phyloP scores from a whole-genome alignment of 2,329 filamentous ascomycete species.

The Paecilomyces dactylethromorphus region DNA sequence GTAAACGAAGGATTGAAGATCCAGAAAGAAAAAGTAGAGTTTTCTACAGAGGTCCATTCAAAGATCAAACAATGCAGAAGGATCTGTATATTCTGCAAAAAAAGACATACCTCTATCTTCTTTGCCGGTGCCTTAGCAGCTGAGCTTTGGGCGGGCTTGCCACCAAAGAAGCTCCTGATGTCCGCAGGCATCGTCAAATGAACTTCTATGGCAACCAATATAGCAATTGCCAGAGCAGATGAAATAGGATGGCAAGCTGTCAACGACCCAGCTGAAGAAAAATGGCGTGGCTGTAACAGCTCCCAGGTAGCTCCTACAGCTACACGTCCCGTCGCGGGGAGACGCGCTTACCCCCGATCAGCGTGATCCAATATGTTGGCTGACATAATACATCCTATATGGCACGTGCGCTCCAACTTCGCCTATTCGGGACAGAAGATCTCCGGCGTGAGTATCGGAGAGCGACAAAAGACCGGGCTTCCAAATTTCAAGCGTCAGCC shows the following conservation, averaged over 20 bases:
- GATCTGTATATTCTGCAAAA: slow-evolving; percentile 1
- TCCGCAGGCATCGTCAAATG: slow-evolving; percentile 63
- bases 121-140: slow-evolving; percentile 37
- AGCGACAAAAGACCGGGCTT: not conserved
- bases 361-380: slow-evolving; percentile 14
- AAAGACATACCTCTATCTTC: slow-evolving; percentile 29
- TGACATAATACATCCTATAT: slow-evolving; percentile 17
- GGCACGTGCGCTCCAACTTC: slow-evolving; percentile 18
- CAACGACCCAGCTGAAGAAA: not conserved
- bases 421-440: slow-evolving; percentile 7
- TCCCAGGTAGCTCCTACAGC: not conserved
- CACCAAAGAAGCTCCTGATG: slow-evolving; percentile 85
- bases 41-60: too few species aligned
- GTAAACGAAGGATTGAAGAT: not conserved
- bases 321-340: slow-evolving; percentile 1
- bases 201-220: not conserved
- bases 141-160: slow-evolving; percentile 57
- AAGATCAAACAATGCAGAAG: not conserved
- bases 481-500: not conserved
- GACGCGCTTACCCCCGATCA: slow-evolving; percentile 8
- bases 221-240: not conserved
- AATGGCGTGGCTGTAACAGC: not conserved
- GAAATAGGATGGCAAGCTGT: slow-evolving; percentile 5
- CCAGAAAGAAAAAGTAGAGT: too few species aligned
- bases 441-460: not conserved